phyloP scores from a whole-genome alignment of 2,329 filamentous ascomycete genomes.

The Fusarium sp. region DNA sequence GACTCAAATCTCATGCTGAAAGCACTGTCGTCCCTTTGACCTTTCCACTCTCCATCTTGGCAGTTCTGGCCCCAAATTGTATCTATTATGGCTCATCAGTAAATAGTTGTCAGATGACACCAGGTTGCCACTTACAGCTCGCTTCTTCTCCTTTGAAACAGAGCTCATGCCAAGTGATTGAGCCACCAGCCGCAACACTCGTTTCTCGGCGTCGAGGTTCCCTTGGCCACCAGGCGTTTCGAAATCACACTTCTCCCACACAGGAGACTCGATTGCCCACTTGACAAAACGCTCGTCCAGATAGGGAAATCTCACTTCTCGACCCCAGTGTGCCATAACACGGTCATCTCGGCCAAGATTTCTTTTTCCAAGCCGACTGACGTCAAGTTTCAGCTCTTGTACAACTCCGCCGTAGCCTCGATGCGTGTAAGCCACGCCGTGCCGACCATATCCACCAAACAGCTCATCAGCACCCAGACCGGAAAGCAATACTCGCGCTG shows the following conservation, averaged over 20 bases:
- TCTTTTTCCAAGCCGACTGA: slow-evolving; percentile 86
- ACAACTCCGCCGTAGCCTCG: slow-evolving; percentile 76
- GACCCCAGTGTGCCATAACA: slow-evolving; percentile 87
- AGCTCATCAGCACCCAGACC: slow-evolving; percentile 96
- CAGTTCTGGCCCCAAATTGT: slow-evolving; percentile 83
- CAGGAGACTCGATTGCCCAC: slow-evolving; percentile 78
- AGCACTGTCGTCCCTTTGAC: slow-evolving; percentile 75
- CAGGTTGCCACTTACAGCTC: slow-evolving; percentile 69
- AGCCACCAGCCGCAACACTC: slow-evolving; percentile 80
- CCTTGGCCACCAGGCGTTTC: slow-evolving; percentile 54
- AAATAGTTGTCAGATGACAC: not conserved
- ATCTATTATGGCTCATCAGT: slow-evolving; percentile 60
- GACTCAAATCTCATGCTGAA: slow-evolving; percentile 48
- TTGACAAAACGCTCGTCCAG: slow-evolving; percentile 87
- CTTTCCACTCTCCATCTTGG: slow-evolving; percentile 79
- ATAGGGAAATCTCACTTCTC: slow-evolving; percentile 89
- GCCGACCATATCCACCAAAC: slow-evolving; percentile 91
- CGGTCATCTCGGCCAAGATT: slow-evolving; percentile 95
- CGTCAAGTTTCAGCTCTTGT: slow-evolving; percentile 85
- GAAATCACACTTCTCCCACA: slow-evolving; percentile 91
- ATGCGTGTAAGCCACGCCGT: slow-evolving; percentile 78
- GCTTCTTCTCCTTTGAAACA: slow-evolving; percentile 89
- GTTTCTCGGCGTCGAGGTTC: slow-evolving; percentile 79
- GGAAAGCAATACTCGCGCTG: slow-evolving; percentile 85
- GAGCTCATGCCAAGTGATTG: slow-evolving; percentile 74